Conservation (phyloP, 768 basidiomycete species). For the Psilocybe cubensis region DNA sequence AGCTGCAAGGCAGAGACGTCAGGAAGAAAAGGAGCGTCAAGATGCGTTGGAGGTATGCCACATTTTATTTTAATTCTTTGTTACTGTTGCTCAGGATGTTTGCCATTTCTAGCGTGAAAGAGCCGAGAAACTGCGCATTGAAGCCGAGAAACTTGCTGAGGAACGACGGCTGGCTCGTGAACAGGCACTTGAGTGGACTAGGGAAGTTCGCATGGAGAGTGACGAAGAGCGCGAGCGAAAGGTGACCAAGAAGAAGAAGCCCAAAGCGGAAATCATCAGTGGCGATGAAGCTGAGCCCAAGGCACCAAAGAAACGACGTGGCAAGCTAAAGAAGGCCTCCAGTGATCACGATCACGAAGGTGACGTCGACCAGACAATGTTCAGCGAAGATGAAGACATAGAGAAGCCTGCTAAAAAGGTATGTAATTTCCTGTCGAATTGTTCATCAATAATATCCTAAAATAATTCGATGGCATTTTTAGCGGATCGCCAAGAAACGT, state of each 20-base stretch:
- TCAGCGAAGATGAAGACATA: conserved; percentile 72
- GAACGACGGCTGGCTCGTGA: conserved; percentile 77
- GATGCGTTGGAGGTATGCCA: conserved; percentile 66
- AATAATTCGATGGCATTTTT: conserved; percentile 21
- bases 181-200: conserved; percentile 79
- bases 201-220: conserved; percentile 67
- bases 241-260: conserved; percentile 56
- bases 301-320: conserved; percentile 59
- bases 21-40: conserved; percentile 74
- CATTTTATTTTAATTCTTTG: conserved; percentile 6
- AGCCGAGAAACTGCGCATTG: conserved; percentile 64
- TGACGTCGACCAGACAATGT: conserved; percentile 66
- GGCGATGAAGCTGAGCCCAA: conserved; percentile 60
- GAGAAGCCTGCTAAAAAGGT: conserved; percentile 77
- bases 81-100: not conserved
- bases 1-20: conserved; percentile 74
- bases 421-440: conserved; percentile 11
- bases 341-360: conserved; percentile 44
- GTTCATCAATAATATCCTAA: not conserved
- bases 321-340: conserved; percentile 68
- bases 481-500: conserved; percentile 69
- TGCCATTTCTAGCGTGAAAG: conserved; percentile 51
- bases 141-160: conserved; percentile 81
- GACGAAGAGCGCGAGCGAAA: conserved; percentile 81
- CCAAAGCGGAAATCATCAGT: conserved; percentile 57